Evolutionary conservation across 1,284 basidiomycete species (phyloP).

Genomic region (Thecaphora thlaspeos): DNA sequence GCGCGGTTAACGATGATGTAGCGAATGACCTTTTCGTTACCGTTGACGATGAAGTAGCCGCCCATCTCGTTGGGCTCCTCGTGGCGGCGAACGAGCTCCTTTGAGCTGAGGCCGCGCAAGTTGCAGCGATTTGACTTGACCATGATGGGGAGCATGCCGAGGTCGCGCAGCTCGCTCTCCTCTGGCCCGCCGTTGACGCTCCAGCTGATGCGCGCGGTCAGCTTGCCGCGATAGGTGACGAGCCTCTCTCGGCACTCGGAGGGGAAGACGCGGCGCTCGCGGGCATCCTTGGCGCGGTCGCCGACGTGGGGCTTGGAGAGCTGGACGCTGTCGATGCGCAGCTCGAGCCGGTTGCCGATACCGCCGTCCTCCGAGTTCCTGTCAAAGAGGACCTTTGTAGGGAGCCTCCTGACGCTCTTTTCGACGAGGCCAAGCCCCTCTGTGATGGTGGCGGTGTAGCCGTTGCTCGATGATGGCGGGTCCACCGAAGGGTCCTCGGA

Average conservation of each 20-base stretch:
- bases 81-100: conserved; percentile 81
- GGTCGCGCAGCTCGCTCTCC: conserved; percentile 77
- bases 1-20: conserved; percentile 88
- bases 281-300: conserved; percentile 75
- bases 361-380: conserved; percentile 58
- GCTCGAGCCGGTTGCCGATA: conserved; percentile 61
- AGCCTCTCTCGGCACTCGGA: conserved; percentile 72
- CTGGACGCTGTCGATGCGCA: conserved; percentile 84
- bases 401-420: conserved; percentile 78
- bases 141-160: conserved; percentile 94
- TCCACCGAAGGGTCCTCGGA: conserved; percentile 48
- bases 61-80: conserved; percentile 99
- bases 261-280: conserved; percentile 80
- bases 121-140: conserved; percentile 96
- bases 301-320: conserved; percentile 83
- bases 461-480: conserved; percentile 11
- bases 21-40: conserved; percentile 96
- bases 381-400: conserved; percentile 88
- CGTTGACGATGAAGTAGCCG: conserved; percentile 98
- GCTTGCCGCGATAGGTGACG: conserved; percentile 84
- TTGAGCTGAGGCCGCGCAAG: conserved; percentile 77
- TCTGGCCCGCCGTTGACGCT: conserved; percentile 73
- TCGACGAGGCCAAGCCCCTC: conserved; percentile 78
- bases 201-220: conserved; percentile 89
- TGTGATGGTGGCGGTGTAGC: conserved; percentile 64